Base-by-base conservation (phyloP, 495 filamentous ascomycete species). In the Parmelia sp. region DNA sequence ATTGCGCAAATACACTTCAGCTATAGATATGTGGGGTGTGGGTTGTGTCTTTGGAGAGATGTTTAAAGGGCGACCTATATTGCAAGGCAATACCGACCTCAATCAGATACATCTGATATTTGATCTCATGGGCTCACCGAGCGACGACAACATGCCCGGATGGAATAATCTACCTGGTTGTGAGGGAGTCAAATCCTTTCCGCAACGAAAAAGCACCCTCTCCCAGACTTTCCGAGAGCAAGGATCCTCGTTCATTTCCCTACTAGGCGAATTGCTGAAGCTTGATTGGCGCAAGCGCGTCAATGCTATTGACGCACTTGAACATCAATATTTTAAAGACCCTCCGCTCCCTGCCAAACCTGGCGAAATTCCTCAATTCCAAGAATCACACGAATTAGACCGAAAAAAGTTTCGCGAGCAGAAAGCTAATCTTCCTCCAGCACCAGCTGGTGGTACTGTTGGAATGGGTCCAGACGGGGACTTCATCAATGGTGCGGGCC, bases 31-130 rank as follows among this genome's bases (percentile, higher is more conserved):
- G 80, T 99, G 94, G 94, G 94, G 94, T 71, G 92, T 96, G 69
- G 93, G 93, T 36, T 97, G 94, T 72, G 91, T 99, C 15, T 97
- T 99, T 73, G 94, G 91, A 37, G 94, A 99, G 75, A 99, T 99
- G 94, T 89, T 97, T 65, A 86, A 90, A 68, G 86, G 91, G 58
- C 96, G 91, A 72, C 94, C 94, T 0, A 97, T 99, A 56, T 83
- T 99, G 31, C 85, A 90, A 4, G 94, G 94, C 6, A 90, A 85
- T 61, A 95, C 88, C 71, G 94, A 99, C 72, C 75, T 84, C 9
- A 89, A 97, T 70, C 94, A 99, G 75, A 84, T 91, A 47, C 85
- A 94, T 17, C 83, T 93, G 57, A 96, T 97, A 61, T 99, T 96
- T 70, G 86, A 88, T 61, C 83, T 99, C n/a, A 89, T 96, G 61